These are phyloP conservation scores for Populus simonii DNA, from an alignment of 345 rosid genomes.

Conservation along the genomic window DNA sequence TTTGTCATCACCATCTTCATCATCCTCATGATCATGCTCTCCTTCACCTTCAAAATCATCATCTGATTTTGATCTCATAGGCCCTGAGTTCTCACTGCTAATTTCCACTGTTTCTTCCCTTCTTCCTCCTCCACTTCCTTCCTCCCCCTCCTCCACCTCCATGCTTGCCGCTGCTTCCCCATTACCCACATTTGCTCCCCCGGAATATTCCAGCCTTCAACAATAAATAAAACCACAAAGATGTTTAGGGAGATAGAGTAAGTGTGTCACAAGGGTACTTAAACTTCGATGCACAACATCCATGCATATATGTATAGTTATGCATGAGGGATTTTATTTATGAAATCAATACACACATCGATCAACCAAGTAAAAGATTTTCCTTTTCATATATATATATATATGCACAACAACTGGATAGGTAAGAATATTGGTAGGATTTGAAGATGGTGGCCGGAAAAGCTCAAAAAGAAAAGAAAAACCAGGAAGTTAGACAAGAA, in stretches of 20 bases:
- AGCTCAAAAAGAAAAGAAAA: background rate
- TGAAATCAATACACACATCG: background rate
- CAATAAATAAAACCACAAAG: background rate
- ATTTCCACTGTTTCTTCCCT: constrained; percentile 76
- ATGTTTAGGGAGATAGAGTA: background rate
- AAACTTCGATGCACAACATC: background rate
- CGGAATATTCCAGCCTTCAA: constrained; percentile 90
- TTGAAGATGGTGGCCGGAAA: background rate
- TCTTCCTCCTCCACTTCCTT: constrained; percentile 54
- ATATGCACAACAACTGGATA: background rate
- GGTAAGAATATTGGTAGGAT: background rate
- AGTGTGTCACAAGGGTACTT: background rate
- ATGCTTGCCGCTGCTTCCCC: constrained; percentile 36
- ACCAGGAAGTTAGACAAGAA: background rate
- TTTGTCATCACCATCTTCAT: constrained; percentile 38
- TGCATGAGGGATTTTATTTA: background rate
- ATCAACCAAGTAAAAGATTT: background rate
- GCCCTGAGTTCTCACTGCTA: constrained; percentile 93
- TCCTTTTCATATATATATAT: background rate
- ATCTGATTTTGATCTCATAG: constrained; percentile 78
- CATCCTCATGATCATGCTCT: constrained; percentile 49
- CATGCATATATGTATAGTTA: background rate
- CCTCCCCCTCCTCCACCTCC: constrained; percentile 76
- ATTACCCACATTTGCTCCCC: constrained; percentile 40
- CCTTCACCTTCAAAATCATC: constrained; percentile 67